Conservation (phyloP, 441 rosid genomes). For the Aleurites moluccanus region DNA sequence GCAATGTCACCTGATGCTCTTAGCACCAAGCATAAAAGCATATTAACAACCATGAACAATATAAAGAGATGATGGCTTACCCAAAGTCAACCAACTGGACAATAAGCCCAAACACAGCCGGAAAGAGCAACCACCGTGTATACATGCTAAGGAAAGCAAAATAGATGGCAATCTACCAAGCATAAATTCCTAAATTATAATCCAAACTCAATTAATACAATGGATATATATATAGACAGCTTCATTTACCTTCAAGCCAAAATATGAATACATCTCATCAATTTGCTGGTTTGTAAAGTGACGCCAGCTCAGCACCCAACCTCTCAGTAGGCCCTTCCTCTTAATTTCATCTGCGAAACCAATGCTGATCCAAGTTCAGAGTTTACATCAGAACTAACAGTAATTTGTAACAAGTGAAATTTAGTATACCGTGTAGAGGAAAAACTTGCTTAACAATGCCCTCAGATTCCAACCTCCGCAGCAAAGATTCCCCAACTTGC, state of each 20-base stretch:
- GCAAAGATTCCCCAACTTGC: conserved; percentile 70
- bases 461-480: conserved; percentile 60
- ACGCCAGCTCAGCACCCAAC: conserved; percentile 82
- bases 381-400: conserved; percentile 18
- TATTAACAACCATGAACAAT: conserved; percentile 14
- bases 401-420: conserved; percentile 19
- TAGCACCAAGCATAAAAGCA: conserved; percentile 16
- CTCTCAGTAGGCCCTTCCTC: conserved; percentile 70
- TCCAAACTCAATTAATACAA: conserved; percentile 13
- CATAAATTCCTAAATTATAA: conserved; percentile 28
- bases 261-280: conserved; percentile 83
- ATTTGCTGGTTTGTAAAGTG: conserved; percentile 72
- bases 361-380: conserved; percentile 25
- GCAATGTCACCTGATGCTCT: conserved; percentile 14
- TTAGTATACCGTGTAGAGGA: conserved; percentile 72
- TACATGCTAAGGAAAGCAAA: conserved; percentile 91
- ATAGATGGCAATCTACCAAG: conserved; percentile 74
- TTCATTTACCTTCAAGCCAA: conserved; percentile 68
- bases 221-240: not conserved
- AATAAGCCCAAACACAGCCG: conserved; percentile 63
- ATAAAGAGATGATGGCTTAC: conserved; percentile 37
- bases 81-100: conserved; percentile 75
- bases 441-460: conserved; percentile 70
- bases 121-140: conserved; percentile 80
- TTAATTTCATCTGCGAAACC: conserved; percentile 60